phyloP scores from a whole-genome alignment of 1,284 basidiomycete species.

The Austroboletus novae-zelandiae region DNA sequence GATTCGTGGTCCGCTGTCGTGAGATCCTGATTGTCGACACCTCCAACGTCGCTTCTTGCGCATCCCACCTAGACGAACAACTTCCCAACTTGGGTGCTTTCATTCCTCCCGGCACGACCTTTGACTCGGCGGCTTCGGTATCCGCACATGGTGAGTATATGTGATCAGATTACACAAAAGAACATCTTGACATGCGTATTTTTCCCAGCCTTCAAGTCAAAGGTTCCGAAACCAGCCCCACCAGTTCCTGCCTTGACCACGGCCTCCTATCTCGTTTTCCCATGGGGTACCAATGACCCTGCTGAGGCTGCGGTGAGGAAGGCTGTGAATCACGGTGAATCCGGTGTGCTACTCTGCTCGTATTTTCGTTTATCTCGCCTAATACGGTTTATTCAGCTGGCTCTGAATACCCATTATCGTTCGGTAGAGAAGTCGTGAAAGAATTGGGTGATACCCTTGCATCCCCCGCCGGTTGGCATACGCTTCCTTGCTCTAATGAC shows the following conservation, averaged over 20 bases:
- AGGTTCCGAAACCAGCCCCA: slow-evolving; percentile 25
- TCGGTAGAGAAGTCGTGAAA: slow-evolving; percentile 19
- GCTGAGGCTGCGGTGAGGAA: slow-evolving; percentile 56
- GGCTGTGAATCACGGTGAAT: slow-evolving; percentile 15
- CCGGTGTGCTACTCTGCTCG: slow-evolving; percentile 9
- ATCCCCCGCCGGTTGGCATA: slow-evolving; percentile 89
- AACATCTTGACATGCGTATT: not conserved
- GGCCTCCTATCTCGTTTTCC: slow-evolving; percentile 69
- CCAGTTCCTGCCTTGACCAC: slow-evolving; percentile 23
- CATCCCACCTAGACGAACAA: slow-evolving; percentile 9
- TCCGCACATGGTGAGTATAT: slow-evolving; percentile 11
- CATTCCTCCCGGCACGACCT: slow-evolving; percentile 17
- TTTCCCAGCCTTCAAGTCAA: slow-evolving; percentile 6
- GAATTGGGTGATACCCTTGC: slow-evolving; percentile 46
- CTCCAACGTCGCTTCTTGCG: not conserved
- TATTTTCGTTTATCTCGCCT: not conserved
- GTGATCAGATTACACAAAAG: not conserved
- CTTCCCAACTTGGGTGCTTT: slow-evolving; percentile 30
- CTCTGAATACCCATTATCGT: slow-evolving; percentile 15
- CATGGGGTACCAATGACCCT: slow-evolving; percentile 77
- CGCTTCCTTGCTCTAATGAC: slow-evolving; percentile 59
- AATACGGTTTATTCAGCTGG: slow-evolving; percentile 3
- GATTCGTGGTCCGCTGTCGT: not conserved
- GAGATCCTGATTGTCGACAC: slow-evolving; percentile 10
- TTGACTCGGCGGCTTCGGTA: slow-evolving; percentile 15